Conservation (phyloP, 805 yeast species). For the Huiozyma sinensis region DNA sequence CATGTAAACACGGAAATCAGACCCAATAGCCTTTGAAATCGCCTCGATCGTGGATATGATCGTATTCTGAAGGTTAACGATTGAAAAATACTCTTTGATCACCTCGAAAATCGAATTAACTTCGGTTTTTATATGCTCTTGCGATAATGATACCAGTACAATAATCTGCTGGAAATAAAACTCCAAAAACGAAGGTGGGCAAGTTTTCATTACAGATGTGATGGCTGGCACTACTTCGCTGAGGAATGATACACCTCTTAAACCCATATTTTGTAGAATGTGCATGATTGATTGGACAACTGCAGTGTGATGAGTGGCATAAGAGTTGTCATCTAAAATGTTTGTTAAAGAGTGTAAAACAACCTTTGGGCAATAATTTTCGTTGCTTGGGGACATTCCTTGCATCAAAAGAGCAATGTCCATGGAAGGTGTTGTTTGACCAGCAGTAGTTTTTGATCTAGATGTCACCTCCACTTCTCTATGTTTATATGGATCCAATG, state of each 20-base stretch:
- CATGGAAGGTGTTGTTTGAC: slow-evolving; percentile 79
- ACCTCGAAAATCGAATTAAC: slow-evolving; percentile 64
- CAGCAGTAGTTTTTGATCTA: slow-evolving; percentile 38
- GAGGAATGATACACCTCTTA: slow-evolving; percentile 81
- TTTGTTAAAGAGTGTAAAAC: slow-evolving; percentile 79
- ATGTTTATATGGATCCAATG: slow-evolving; percentile 91
- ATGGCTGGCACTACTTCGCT: slow-evolving; percentile 85
- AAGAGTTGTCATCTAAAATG: slow-evolving; percentile 73
- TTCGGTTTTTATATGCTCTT: slow-evolving; percentile 81
- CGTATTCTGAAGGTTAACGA: slow-evolving; percentile 59
- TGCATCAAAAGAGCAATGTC: slow-evolving; percentile 86
- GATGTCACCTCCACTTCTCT: slow-evolving; percentile 77
- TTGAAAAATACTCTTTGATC: slow-evolving; percentile 60
- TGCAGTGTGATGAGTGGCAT: slow-evolving; percentile 77
- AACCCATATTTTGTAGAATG: slow-evolving; percentile 80
- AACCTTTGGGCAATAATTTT: slow-evolving; percentile 91
- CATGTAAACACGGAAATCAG: slow-evolving; percentile 79
- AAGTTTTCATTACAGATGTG: slow-evolving; percentile 69
- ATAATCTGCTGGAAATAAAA: slow-evolving; percentile 85
- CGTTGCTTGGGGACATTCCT: slow-evolving; percentile 86
- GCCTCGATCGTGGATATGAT: slow-evolving; percentile 74
- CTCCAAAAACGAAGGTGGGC: slow-evolving; percentile 70
- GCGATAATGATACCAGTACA: slow-evolving; percentile 67
- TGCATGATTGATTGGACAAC: slow-evolving; percentile 91
- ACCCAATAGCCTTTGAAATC: slow-evolving; percentile 75